These are phyloP conservation scores for Viridothelium virens DNA, from an alignment of 495 filamentous ascomycete species.

Conservation along the genomic window DNA sequence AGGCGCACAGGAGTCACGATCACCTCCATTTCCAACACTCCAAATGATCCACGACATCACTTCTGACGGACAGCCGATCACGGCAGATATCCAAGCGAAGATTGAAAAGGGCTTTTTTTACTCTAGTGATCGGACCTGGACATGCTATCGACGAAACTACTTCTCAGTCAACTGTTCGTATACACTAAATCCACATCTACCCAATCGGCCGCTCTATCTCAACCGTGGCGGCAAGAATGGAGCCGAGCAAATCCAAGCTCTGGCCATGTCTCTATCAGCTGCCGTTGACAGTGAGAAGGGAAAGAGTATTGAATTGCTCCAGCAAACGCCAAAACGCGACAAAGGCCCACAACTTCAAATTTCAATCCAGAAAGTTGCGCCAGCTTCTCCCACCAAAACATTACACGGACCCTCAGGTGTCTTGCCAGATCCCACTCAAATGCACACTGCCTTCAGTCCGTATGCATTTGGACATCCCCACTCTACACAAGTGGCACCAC, in stretches of 20 bases:
- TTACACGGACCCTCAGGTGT: slow-evolving; percentile 17
- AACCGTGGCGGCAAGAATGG: slow-evolving; percentile 24
- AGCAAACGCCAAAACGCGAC: slow-evolving; percentile 92
- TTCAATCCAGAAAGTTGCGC: slow-evolving; percentile 59
- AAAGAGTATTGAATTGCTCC: slow-evolving; percentile 78
- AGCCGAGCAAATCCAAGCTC: slow-evolving; percentile 51
- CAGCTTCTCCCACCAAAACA: slow-evolving; percentile 48
- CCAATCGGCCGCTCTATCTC: slow-evolving; percentile 41
- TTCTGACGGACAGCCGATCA: slow-evolving; percentile 51
- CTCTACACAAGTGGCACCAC: not conserved
- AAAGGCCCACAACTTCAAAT: slow-evolving; percentile 79
- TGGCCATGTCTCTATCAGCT: slow-evolving; percentile 82
- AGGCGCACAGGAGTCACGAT: slow-evolving; percentile 13
- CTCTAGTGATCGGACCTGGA: slow-evolving; percentile 80
- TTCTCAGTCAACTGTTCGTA: slow-evolving; percentile 84
- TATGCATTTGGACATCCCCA: slow-evolving; percentile 3
- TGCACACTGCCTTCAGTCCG: slow-evolving; percentile 1
- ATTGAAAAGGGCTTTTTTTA: slow-evolving; percentile 93
- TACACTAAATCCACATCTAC: slow-evolving; percentile 51
- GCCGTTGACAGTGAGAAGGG: slow-evolving; percentile 70
- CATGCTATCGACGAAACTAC: slow-evolving; percentile 92
- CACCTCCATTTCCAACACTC: slow-evolving; percentile 34
- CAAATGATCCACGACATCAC: slow-evolving; percentile 55
- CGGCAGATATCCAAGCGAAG: slow-evolving; percentile 70
- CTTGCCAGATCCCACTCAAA: not conserved